A percentile compares a stretch with the other conserved stretches of the same genome.
phyloP scores from a whole-genome alignment of 2,329 filamentous ascomycete species.

The Ceratocystis colombiana region DNA sequence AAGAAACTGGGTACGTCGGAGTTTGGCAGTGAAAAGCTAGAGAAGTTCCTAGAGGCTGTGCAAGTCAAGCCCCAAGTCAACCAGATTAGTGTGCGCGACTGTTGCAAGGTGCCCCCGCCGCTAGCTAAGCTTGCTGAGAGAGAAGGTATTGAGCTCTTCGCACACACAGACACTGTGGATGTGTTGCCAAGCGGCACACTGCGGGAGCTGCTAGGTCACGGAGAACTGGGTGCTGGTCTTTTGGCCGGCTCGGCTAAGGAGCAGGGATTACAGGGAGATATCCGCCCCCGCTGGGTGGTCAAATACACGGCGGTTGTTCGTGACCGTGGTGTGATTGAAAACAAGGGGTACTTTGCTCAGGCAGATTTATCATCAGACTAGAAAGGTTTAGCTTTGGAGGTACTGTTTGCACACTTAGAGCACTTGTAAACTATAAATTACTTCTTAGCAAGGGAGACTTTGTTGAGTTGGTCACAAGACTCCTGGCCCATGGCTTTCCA shows the following conservation, averaged over 20 bases:
- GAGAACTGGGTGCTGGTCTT: slow-evolving; percentile 62
- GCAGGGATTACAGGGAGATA: slow-evolving; percentile 60
- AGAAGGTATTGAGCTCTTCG: slow-evolving; percentile 74
- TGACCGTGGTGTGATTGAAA: slow-evolving; percentile 91
- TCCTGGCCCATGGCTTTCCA: not conserved
- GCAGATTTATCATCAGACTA: slow-evolving; percentile 53
- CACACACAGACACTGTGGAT: slow-evolving; percentile 89
- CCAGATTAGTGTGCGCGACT: slow-evolving; percentile 93
- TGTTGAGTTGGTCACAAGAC: not conserved
- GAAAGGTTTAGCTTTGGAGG: not conserved
- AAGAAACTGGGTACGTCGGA: slow-evolving; percentile 75
- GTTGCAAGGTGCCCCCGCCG: slow-evolving; percentile 87
- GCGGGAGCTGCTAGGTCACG: slow-evolving; percentile 68
- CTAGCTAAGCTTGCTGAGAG: slow-evolving; percentile 75
- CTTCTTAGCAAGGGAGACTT: not conserved
- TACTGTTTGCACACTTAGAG: not conserved
- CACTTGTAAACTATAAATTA: not conserved
- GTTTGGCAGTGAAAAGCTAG: slow-evolving; percentile 75
- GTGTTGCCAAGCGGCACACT: slow-evolving; percentile 79
- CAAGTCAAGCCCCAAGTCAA: slow-evolving; percentile 69
- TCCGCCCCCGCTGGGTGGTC: slow-evolving; percentile 85
- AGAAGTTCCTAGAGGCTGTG: slow-evolving; percentile 63
- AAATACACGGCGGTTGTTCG: slow-evolving; percentile 95
- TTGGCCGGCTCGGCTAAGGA: slow-evolving; percentile 42
- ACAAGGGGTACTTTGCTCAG: slow-evolving; percentile 92